Evolutionary conservation across 768 basidiomycete genomes (phyloP), one percentile per base, ranked within the genome.

Genomic region (Tricholoma flavovirens): DNA sequence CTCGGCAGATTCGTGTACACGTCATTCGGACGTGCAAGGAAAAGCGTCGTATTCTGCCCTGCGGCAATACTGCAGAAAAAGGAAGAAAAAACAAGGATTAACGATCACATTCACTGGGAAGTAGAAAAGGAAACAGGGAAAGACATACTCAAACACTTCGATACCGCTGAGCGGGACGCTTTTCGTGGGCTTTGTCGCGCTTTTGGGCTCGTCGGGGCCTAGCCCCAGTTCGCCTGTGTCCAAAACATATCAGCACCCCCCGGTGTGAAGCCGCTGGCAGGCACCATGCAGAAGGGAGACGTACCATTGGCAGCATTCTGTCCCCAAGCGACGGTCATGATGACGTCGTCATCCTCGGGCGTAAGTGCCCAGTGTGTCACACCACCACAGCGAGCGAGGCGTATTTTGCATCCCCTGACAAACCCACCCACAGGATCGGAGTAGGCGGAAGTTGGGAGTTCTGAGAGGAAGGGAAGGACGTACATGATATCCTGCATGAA

Each of bases 401-500:
- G 71, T 26, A 90, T 83, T 66, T 91, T 91, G 75, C 90, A 96
- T 3, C 83, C 86, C 86, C 86, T 91, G 61, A 24, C 59, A n/a
- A n/a, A n/a, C n/a, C n/a, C n/a, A n/a, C n/a, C n/a, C n/a, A n/a
- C n/a, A n/a, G 4, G 38, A 45, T 11, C 53, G 29, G 11, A 54
- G 11, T 29, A n/a, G n/a, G n/a, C n/a, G n/a, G n/a, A n/a, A n/a
- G n/a, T n/a, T n/a, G n/a, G n/a, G n/a, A n/a, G n/a, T n/a, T n/a
- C n/a, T n/a, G 12, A 12, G 43, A 11, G 43, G 35, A 5, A 45
- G 54, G 21, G n/a, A 26, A 36, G 3, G 35, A 66, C 82, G 35
- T 55, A 88, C 93, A 88, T 84, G 69, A 94, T 84, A 52, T 96
- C 94, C 46, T 88, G 89, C 67, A 96, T 86, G 65, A 80, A 84